Base-by-base conservation (phyloP, 148 eudicot genomes). In the Cornus kousa region DNA sequence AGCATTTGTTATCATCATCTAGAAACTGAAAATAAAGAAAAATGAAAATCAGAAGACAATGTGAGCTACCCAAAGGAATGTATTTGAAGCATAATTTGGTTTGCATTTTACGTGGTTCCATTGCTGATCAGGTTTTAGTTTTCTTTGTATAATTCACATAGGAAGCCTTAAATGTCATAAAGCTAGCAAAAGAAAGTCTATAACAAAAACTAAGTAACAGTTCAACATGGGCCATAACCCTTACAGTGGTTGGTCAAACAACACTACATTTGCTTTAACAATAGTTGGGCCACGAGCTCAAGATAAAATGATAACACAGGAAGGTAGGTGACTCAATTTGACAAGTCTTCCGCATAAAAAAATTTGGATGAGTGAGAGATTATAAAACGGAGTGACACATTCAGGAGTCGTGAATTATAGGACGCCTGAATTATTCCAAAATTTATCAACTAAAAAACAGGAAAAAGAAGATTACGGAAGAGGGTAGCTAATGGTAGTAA, bases 1-100 rank as follows among this genome's bases (percentile, higher is more conserved):
- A 88, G 79, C 93, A 86, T 80, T 88, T 88, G 75, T 90, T 86
- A 67, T 88, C 93, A 74, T 90, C 93, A 69, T 88, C 92, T n/a
- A 89, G 77, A 77, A 89, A 89, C 92, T 89, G 87, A 87, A 71
- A 72, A 39, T n/a, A 5, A 43, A 68, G n/a, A 65, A n/a, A 5
- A 62, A 62, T 17, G 66, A 62, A 62, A 62, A 62, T 62, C 9
- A 62, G 66, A 62, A 62, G 66, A 7, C 66, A 62, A 16, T 53
- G 59, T 20, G 5, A 62, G 48, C 23, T 19, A n/a, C 19, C 3
- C 20, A 62, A 19, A 17, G 23, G 19, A 19, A 62, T 62, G 66
- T n/a, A 62, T n/a, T 62, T 62, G 66, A 62, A 62, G 22, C 66
- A 62, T 17, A 62, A n/a, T 62, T 62, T 62, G 66, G 66, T 62